phyloP scores from a whole-genome alignment of 2,329 filamentous ascomycete genomes.

The Exophiala lecanii-corni region DNA sequence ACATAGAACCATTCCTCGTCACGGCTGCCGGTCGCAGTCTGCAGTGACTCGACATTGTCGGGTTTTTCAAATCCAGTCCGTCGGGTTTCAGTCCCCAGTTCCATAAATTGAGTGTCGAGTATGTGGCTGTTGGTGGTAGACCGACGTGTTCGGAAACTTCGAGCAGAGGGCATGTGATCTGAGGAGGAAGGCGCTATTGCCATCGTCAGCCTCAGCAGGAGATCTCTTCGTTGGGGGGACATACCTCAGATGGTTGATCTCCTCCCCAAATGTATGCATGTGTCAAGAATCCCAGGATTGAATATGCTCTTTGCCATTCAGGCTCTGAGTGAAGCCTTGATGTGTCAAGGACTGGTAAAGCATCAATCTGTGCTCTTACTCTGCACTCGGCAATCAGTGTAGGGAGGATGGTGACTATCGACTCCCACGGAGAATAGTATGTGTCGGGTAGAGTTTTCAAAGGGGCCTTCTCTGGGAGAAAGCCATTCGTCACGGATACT shows the following conservation, averaged over 20 bases:
- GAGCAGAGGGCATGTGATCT: slow-evolving; percentile 35
- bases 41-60: slow-evolving; percentile 32
- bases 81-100: slow-evolving; percentile 31
- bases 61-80: slow-evolving; percentile 33
- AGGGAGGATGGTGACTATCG: slow-evolving; percentile 71
- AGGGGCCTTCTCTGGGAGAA: slow-evolving; percentile 72
- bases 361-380: slow-evolving; percentile 68
- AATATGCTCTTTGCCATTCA: slow-evolving; percentile 83
- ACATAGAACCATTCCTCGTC: slow-evolving; percentile 48
- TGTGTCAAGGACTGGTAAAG: slow-evolving; percentile 73
- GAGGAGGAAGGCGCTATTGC: slow-evolving; percentile 34
- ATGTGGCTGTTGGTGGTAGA: slow-evolving; percentile 41
- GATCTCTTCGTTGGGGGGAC: too few relatives aligned
- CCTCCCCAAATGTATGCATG: slow-evolving; percentile 86
- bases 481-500: slow-evolving; percentile 55
- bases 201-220: slow-evolving; percentile 4
- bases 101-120: slow-evolving; percentile 39
- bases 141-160: slow-evolving; percentile 35
- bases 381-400: slow-evolving; percentile 70
- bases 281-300: slow-evolving; percentile 67
- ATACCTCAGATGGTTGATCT: slow-evolving; percentile 62
- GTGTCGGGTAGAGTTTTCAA: slow-evolving; percentile 69
- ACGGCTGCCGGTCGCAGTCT: slow-evolving; percentile 37
- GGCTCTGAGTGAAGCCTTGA: slow-evolving; percentile 68
- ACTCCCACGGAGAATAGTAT: slow-evolving; percentile 91